A percentile compares a stretch with the other conserved stretches of the same genome.
These are phyloP conservation scores for Flammula alnicola DNA, from an alignment of 1,284 basidiomycete species.

Conservation along the genomic window DNA sequence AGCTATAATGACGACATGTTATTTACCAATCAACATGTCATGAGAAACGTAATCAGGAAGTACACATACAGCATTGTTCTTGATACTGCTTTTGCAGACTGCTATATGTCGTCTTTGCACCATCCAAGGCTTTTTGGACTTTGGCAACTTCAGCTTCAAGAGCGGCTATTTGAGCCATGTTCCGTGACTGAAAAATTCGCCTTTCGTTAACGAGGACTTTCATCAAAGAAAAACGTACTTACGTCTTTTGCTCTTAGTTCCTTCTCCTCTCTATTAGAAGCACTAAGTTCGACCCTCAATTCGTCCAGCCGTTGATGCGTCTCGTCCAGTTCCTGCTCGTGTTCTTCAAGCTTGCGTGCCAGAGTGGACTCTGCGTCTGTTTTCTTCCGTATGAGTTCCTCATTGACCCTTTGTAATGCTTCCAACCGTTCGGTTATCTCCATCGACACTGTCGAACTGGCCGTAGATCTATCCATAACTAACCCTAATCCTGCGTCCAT, in stretches of 20 bases:
- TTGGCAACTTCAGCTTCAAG: conserved; percentile 82
- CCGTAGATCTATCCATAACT: conserved; percentile 58
- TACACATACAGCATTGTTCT: conserved; percentile 81
- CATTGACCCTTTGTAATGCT: conserved; percentile 71
- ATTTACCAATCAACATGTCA: not conserved
- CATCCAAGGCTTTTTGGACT: conserved; percentile 72
- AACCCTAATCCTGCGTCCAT: conserved; percentile 61
- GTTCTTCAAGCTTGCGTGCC: conserved; percentile 67
- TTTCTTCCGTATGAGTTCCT: conserved; percentile 73
- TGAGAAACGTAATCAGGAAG: not conserved
- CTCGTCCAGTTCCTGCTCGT: conserved; percentile 79
- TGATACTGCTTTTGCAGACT: conserved; percentile 84
- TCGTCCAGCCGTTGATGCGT: conserved; percentile 78
- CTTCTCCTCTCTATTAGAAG: conserved; percentile 86
- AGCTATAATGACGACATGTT: conserved; percentile 41
- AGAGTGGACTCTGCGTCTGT: conserved; percentile 73
- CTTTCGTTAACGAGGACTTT: conserved; percentile 2
- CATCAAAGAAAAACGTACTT: conserved; percentile 21
- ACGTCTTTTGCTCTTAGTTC: conserved; percentile 85
- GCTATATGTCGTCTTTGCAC: conserved; percentile 68
- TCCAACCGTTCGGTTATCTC: conserved; percentile 71
- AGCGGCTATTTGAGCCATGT: conserved; percentile 63
- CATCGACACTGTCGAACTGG: conserved; percentile 65
- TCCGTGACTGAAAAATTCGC: conserved; percentile 54
- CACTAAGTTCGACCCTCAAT: conserved; percentile 68